Conservation (phyloP, 2,329 filamentous ascomycete species). For the Coccinonectria pachysandricola region DNA sequence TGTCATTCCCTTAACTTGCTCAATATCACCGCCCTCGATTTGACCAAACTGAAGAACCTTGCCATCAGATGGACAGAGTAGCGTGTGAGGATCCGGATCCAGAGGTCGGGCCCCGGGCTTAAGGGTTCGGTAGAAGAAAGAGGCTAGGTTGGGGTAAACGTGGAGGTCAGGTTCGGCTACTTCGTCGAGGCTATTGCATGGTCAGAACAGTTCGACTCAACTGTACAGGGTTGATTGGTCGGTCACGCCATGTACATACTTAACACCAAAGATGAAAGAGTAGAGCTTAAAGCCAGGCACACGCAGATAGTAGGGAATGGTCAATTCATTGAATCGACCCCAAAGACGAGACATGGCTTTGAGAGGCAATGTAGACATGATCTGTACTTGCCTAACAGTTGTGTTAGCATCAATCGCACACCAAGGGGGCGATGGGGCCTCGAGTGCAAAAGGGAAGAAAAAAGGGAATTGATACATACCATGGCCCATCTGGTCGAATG, state of each 20-base stretch:
- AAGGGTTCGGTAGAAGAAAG: constrained; percentile 93
- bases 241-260: constrained; percentile 38
- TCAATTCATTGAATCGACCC: constrained; percentile 85
- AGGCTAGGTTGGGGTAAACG: constrained; percentile 81
- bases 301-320: constrained; percentile 78
- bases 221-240: too few relatives aligned
- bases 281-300: constrained; percentile 88
- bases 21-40: constrained; percentile 88
- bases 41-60: constrained; percentile 83
- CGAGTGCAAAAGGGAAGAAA: not conserved
- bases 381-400: constrained; percentile 62
- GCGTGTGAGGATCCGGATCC: constrained; percentile 66
- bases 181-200: constrained; percentile 60
- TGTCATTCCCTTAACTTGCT: constrained; percentile 98
- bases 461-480: constrained; percentile 35
- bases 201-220: too few relatives aligned
- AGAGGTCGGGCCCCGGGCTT: constrained; percentile 82
- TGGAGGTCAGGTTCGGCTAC: constrained; percentile 81
- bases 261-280: constrained; percentile 83
- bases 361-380: constrained; percentile 86
- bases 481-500: constrained; percentile 75
- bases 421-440: constrained; percentile 6
- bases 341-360: constrained; percentile 84
- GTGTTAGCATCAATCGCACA: constrained; percentile 8
- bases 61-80: constrained; percentile 85